Conservation (phyloP, 1,284 basidiomycete genomes). For the Ustilago loliicola region DNA sequence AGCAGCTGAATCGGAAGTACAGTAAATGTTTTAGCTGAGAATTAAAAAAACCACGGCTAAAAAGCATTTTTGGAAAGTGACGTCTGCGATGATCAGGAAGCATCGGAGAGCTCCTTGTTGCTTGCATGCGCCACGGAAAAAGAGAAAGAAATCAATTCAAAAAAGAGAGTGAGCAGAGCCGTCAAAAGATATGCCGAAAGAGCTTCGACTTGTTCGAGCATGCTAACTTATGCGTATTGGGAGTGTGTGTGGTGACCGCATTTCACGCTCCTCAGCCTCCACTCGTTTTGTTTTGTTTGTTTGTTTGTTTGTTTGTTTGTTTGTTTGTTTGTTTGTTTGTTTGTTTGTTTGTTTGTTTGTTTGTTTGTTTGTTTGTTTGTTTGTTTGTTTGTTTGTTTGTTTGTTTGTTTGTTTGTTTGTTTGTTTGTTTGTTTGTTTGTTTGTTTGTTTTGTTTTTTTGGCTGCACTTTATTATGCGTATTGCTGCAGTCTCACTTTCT, state of each 20-base stretch:
- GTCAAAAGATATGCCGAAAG: background rate
- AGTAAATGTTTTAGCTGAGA: background rate
- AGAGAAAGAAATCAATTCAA: background rate
- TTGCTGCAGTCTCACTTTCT: background rate
- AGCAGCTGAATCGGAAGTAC: background rate
- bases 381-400: background rate
- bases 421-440: background rate
- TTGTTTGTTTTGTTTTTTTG: background rate
- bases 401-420: background rate
- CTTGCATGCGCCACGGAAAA: conserved; percentile 10
- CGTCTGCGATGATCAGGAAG: conserved; percentile 28
- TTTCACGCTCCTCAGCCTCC: conserved; percentile 14
- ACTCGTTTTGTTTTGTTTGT: background rate
- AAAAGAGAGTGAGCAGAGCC: background rate
- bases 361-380: background rate
- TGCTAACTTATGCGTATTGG: background rate
- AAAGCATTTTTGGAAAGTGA: conserved; percentile 12
- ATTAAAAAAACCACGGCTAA: background rate
- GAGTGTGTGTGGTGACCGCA: conserved; percentile 8
- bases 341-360: background rate
- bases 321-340: background rate
- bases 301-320: background rate
- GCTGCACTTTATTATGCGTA: background rate
- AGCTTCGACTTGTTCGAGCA: background rate
- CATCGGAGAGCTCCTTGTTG: conserved; percentile 29